A percentile compares a stretch with the other conserved stretches of the same genome.
Conservation (phyloP, 2,329 filamentous ascomycete species). For the Chrysoporthe deuterocubensis region DNA sequence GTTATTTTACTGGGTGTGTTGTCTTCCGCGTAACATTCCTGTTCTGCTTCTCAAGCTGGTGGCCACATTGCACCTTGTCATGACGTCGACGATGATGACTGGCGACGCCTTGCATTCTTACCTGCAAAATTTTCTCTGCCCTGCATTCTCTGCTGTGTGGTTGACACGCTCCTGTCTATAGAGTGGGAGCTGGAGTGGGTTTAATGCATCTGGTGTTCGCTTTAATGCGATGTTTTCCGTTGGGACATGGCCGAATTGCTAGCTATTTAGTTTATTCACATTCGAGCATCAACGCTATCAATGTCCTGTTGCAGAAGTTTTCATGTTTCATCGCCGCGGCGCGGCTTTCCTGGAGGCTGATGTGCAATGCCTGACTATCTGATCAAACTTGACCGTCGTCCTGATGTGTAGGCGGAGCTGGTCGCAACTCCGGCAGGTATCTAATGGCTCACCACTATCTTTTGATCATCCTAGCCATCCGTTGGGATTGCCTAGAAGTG, state of each 20-base stretch:
- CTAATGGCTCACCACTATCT: too few relatives aligned
- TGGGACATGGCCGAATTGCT: too few relatives aligned
- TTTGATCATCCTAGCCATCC: too few relatives aligned
- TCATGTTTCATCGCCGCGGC: too few relatives aligned
- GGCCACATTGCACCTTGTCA: not conserved
- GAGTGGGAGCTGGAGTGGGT: not conserved
- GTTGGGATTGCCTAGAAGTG: too few relatives aligned
- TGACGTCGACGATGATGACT: not conserved
- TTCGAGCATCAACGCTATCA: not conserved
- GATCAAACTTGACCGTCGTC: too few relatives aligned
- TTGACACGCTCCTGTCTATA: not conserved
- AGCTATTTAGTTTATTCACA: too few relatives aligned
- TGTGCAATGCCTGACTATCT: too few relatives aligned
- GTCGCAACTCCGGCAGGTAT: too few relatives aligned
- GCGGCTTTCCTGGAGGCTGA: too few relatives aligned
- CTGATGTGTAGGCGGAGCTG: too few relatives aligned
- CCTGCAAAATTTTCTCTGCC: not conserved
- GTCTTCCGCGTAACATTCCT: constrained; percentile 1
- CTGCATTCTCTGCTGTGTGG: not conserved
- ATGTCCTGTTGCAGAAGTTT: not conserved
- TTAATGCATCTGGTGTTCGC: not conserved
- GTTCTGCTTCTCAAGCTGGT: not conserved
- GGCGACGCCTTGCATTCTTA: not conserved
- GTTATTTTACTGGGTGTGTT: not conserved
- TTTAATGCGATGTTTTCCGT: not conserved